phyloP scores from a whole-genome alignment of 1,284 basidiomycete genomes.

The Moesziomyces parantarcticus region DNA sequence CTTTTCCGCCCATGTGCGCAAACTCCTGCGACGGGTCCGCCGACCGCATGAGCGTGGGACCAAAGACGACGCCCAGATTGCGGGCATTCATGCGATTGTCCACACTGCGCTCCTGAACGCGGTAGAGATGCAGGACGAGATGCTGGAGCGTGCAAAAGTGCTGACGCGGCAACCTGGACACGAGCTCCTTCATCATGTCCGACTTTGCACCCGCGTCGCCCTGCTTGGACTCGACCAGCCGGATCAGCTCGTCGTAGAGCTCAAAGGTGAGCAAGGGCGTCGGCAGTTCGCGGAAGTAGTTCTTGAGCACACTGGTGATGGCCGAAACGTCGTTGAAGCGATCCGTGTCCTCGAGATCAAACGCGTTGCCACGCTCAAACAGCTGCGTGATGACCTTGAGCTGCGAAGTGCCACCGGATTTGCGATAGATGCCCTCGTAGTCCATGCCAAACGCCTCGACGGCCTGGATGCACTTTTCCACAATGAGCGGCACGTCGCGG shows the following conservation, averaged over 20 bases:
- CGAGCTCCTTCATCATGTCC: slow-evolving; percentile 72
- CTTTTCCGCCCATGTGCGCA: slow-evolving; percentile 95
- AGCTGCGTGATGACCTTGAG: slow-evolving; percentile 92
- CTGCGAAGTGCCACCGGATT: slow-evolving; percentile 91
- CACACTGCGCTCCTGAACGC: slow-evolving; percentile 68
- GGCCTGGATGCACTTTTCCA: slow-evolving; percentile 79
- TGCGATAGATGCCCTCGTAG: slow-evolving; percentile 95
- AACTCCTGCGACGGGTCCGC: slow-evolving; percentile 87
- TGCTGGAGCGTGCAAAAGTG: slow-evolving; percentile 86
- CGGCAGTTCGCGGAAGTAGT: slow-evolving; percentile 91
- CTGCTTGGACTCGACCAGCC: slow-evolving; percentile 52
- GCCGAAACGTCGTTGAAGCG: slow-evolving; percentile 97
- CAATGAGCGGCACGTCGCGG: slow-evolving; percentile 83
- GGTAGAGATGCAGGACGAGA: slow-evolving; percentile 86
- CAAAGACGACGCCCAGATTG: slow-evolving; percentile 99
- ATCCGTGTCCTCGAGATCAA: slow-evolving; percentile 87
- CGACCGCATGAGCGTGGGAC: slow-evolving; percentile 93
- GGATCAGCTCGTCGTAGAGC: slow-evolving; percentile 86
- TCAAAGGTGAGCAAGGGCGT: slow-evolving; percentile 89
- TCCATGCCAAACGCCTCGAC: slow-evolving; percentile 73
- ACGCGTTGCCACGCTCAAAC: slow-evolving; percentile 91
- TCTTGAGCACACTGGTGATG: slow-evolving; percentile 95
- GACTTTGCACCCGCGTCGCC: slow-evolving; percentile 19
- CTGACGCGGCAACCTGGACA: slow-evolving; percentile 82
- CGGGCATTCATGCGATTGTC: slow-evolving; percentile 92